A percentile compares a stretch with the other conserved stretches of the same genome.
phyloP scores from a whole-genome alignment of 2,329 filamentous ascomycete genomes.

The Colletotrichum horii region DNA sequence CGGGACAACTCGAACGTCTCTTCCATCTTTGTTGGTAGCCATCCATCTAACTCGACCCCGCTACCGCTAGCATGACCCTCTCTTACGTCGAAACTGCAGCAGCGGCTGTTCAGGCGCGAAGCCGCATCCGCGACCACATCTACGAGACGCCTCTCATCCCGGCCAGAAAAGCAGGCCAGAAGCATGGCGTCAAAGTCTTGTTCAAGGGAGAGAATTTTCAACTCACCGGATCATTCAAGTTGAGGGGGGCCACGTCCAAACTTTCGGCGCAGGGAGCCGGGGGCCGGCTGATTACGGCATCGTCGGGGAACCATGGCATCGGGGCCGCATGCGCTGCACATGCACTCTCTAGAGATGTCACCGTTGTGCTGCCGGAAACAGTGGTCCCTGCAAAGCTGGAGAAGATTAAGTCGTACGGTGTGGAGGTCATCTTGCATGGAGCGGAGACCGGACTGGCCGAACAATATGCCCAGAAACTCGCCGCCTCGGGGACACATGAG shows the following conservation, averaged over 20 bases:
- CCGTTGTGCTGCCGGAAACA: constrained; percentile 25
- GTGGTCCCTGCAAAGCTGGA: constrained; percentile 24
- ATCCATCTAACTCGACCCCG: not conserved
- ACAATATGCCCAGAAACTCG: constrained; percentile 26
- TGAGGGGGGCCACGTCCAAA: constrained; percentile 30
- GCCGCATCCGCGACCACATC: constrained; percentile 24
- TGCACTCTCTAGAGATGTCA: constrained; percentile 14
- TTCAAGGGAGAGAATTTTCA: constrained; percentile 32
- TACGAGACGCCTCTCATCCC: constrained; percentile 26
- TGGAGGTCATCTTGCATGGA: constrained; percentile 25
- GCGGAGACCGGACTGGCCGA: constrained; percentile 25
- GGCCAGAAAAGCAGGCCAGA: not conserved
- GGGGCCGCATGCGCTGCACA: constrained; percentile 23
- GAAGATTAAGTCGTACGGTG: constrained; percentile 26
- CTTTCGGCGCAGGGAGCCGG: constrained; percentile 16
- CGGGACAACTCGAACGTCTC: not conserved
- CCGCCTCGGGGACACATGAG: constrained; percentile 22
- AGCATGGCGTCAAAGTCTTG: constrained; percentile 6
- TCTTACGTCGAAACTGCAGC: constrained; percentile 12
- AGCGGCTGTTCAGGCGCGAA: constrained; percentile 18
- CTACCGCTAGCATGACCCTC: not conserved
- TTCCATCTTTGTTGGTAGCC: not conserved
- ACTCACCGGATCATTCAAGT: constrained; percentile 29
- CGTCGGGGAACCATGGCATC: constrained; percentile 27
- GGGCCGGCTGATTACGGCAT: constrained; percentile 24